Conservation (phyloP, 1,139 yeast species). For the Sugiyamaella neomexicana region DNA sequence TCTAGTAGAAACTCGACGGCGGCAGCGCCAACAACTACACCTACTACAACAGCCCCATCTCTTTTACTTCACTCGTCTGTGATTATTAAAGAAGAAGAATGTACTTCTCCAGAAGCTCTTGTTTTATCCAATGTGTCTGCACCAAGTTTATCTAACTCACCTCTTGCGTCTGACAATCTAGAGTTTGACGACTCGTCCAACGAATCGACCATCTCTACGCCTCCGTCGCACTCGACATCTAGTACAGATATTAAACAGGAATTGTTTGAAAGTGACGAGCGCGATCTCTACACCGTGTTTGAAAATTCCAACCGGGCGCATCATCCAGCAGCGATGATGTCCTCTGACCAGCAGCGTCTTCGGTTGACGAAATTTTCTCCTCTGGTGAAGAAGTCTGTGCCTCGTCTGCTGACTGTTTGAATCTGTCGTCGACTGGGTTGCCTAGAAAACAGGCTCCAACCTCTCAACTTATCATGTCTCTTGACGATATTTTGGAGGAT, state of each 20-base stretch:
- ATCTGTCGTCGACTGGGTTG: not conserved
- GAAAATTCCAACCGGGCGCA: slow-evolving; percentile 39
- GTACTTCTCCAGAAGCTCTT: slow-evolving; percentile 33
- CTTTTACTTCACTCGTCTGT: not conserved
- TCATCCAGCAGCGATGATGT: slow-evolving; percentile 49
- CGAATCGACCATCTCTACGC: slow-evolving; percentile 7
- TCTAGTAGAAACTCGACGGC: too few relatives aligned
- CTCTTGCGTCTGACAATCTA: slow-evolving; percentile 19
- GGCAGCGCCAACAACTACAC: too few relatives aligned
- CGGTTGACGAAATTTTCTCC: slow-evolving; percentile 36
- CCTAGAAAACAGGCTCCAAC: slow-evolving; percentile 11
- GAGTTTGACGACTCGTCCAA: slow-evolving; percentile 13
- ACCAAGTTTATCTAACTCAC: slow-evolving; percentile 35
- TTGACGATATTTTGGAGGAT: slow-evolving; percentile 15
- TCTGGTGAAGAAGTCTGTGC: slow-evolving; percentile 3
- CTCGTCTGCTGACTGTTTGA: slow-evolving; percentile 10
- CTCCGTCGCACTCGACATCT: not conserved
- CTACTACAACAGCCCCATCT: too few relatives aligned
- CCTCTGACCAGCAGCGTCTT: slow-evolving; percentile 45
- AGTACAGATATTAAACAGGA: not conserved
- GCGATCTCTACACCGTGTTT: slow-evolving; percentile 8
- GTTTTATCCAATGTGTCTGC: slow-evolving; percentile 28
- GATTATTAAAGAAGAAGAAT: slow-evolving; percentile 21
- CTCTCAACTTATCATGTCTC: not conserved
- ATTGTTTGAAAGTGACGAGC: slow-evolving; percentile 13